These are phyloP conservation scores for Fusarium sp. DNA, from an alignment of 2,329 filamentous ascomycete genomes.

Conservation along the genomic window DNA sequence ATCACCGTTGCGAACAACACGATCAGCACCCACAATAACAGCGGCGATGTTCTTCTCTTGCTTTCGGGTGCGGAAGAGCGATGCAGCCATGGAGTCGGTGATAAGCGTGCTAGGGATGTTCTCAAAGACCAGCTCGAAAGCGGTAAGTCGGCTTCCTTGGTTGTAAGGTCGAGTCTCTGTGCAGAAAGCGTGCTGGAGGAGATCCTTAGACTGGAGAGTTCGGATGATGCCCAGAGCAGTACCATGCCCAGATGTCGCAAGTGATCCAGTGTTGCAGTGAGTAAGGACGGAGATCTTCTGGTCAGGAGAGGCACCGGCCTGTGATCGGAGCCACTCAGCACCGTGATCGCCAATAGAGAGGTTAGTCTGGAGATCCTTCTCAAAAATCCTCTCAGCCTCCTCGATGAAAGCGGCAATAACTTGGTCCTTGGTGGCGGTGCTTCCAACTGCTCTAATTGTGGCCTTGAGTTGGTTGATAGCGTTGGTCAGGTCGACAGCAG, in stretches of 20 bases:
- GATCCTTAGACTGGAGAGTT: conserved; percentile 74
- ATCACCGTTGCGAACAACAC: conserved; percentile 95
- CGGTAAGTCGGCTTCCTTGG: conserved; percentile 93
- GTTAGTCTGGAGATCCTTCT: conserved; percentile 89
- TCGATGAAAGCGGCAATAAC: conserved; percentile 79
- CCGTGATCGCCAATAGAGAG: conserved; percentile 85
- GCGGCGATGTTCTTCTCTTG: conserved; percentile 78
- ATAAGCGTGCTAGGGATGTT: conserved; percentile 90
- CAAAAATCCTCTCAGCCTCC: conserved; percentile 87
- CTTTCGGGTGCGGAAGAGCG: conserved; percentile 77
- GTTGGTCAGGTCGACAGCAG: conserved; percentile 93
- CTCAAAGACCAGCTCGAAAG: conserved; percentile 96
- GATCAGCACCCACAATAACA: conserved; percentile 93
- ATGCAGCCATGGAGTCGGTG: conserved; percentile 96
- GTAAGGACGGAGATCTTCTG: conserved; percentile 83
- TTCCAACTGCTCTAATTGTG: conserved; percentile 65
- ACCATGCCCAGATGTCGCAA: conserved; percentile 97
- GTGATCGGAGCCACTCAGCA: conserved; percentile 81
- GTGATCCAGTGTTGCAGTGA: conserved; percentile 97
- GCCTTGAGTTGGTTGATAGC: conserved; percentile 84
- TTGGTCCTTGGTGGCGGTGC: conserved; percentile 56
- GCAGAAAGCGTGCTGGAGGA: conserved; percentile 88
- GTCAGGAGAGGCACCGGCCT: conserved; percentile 62
- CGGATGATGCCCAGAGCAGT: conserved; percentile 95
- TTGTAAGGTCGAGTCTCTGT: conserved; percentile 98